phyloP scores from a whole-genome alignment of 192 early-diverging fungal species.

The Geosiphon pyriformis region DNA sequence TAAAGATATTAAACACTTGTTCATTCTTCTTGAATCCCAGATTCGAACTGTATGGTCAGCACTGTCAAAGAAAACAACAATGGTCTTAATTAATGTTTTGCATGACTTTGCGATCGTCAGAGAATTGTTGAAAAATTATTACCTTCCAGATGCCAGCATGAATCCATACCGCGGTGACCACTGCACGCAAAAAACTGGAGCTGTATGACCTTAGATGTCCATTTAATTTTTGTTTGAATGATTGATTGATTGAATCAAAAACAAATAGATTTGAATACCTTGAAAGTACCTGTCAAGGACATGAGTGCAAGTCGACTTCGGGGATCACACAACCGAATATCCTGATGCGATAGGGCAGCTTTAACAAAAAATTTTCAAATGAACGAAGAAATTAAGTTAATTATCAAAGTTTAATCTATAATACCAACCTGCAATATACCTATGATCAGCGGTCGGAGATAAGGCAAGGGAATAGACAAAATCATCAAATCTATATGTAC shows the following conservation, averaged over 20 bases:
- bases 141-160: constrained; percentile 71
- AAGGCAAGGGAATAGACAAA: constrained; percentile 67
- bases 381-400: not conserved
- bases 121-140: constrained; percentile 17
- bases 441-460: constrained; percentile 70
- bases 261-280: too few relatives aligned
- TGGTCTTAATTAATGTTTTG: not conserved
- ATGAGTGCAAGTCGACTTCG: constrained; percentile 47
- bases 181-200: constrained; percentile 48
- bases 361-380: not conserved
- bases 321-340: constrained; percentile 78
- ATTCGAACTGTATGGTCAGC: constrained; percentile 48
- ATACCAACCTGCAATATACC: constrained; percentile 65
- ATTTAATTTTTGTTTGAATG: constrained; percentile 25
- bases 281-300: constrained; percentile 34
- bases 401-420: constrained; percentile 19
- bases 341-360: constrained; percentile 61
- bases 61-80: not conserved
- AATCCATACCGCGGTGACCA: constrained; percentile 77
- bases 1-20: constrained; percentile 55
- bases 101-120: not conserved
- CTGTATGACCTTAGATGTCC: constrained; percentile 50
- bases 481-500: constrained; percentile 62
- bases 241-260: constrained; percentile 15
- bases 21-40: constrained; percentile 83